Percentiles rank a stretch among this genome's conserved stretches.
These are phyloP conservation scores for Acidiella bohemica DNA, from an alignment of 495 filamentous ascomycete species.

Conservation along the genomic window DNA sequence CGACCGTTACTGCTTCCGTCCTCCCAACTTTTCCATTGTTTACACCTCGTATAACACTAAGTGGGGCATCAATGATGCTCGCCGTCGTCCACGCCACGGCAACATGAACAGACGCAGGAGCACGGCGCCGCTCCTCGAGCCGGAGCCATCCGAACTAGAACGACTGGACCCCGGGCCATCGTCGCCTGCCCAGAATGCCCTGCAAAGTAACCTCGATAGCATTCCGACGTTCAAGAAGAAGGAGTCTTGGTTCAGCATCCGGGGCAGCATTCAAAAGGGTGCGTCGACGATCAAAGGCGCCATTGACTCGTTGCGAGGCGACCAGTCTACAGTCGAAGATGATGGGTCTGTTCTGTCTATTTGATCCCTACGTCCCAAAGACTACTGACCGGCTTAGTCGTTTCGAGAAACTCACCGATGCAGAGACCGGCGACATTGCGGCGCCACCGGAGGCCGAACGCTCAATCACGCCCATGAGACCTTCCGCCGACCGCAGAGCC, in stretches of 20 bases:
- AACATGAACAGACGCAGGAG: slow-evolving; percentile 1
- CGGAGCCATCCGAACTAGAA: background rate
- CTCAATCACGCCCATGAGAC: background rate
- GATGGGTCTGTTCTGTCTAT: background rate
- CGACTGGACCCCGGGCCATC: background rate
- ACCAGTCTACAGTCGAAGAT: background rate
- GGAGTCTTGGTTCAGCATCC: slow-evolving; percentile 1
- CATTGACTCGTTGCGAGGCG: slow-evolving; percentile 1
- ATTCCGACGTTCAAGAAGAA: background rate
- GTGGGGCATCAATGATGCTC: too few relatives aligned
- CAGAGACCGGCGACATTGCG: background rate
- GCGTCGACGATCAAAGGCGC: slow-evolving; percentile 1
- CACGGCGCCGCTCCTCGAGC: slow-evolving; percentile 1
- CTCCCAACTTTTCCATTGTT: too few relatives aligned
- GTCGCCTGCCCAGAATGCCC: background rate
- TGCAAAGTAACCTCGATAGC: slow-evolving; percentile 1
- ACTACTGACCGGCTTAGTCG: background rate
- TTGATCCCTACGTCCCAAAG: too few relatives aligned
- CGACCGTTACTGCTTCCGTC: too few relatives aligned
- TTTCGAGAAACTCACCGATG: background rate
- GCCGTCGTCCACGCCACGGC: too few relatives aligned
- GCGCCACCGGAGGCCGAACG: background rate
- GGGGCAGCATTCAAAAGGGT: background rate
- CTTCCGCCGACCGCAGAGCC: too few relatives aligned
- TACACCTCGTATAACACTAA: too few relatives aligned